Evolutionary conservation across 2,329 filamentous ascomycete genomes (phyloP).

Genomic region (Pseudocercospora vitis): DNA sequence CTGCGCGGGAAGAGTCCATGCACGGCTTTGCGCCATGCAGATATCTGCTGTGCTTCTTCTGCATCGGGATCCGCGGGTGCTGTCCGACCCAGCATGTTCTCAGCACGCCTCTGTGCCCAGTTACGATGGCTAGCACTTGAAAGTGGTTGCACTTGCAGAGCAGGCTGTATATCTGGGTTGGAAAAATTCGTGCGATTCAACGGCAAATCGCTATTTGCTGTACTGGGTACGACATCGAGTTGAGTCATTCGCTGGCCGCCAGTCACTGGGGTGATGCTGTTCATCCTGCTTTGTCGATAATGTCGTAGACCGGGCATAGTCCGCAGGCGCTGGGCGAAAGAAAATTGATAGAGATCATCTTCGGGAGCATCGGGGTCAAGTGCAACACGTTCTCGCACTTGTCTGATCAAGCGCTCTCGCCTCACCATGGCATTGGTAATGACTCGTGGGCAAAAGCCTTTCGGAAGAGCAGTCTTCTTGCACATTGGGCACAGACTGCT

Average conservation of each 20-base stretch:
- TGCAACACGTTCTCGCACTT: slow-evolving; percentile 53
- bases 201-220: slow-evolving; percentile 3
- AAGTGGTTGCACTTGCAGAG: slow-evolving; percentile 18
- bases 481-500: slow-evolving; percentile 90
- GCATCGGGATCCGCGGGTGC: slow-evolving; percentile 33
- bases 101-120: slow-evolving; percentile 48
- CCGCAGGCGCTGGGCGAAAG: slow-evolving; percentile 12
- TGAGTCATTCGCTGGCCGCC: slow-evolving; percentile 28
- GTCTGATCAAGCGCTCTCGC: slow-evolving; percentile 68
- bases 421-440: slow-evolving; percentile 87
- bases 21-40: slow-evolving; percentile 35
- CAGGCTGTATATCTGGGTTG: slow-evolving; percentile 3
- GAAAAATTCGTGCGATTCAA: slow-evolving; percentile 5
- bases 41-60: slow-evolving; percentile 30
- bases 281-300: slow-evolving; percentile 13
- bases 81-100: slow-evolving; percentile 43
- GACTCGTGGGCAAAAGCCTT: slow-evolving; percentile 55
- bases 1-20: slow-evolving; percentile 33
- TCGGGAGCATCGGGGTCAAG: slow-evolving; percentile 17
- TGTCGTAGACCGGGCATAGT: slow-evolving; percentile 17
- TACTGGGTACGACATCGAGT: slow-evolving; percentile 6
- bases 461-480: slow-evolving; percentile 77
- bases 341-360: slow-evolving; percentile 14
- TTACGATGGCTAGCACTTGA: slow-evolving; percentile 40
- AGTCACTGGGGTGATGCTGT: slow-evolving; percentile 9